Conservation (phyloP, 495 filamentous ascomycete species). For the Aspergillus asperescens region DNA sequence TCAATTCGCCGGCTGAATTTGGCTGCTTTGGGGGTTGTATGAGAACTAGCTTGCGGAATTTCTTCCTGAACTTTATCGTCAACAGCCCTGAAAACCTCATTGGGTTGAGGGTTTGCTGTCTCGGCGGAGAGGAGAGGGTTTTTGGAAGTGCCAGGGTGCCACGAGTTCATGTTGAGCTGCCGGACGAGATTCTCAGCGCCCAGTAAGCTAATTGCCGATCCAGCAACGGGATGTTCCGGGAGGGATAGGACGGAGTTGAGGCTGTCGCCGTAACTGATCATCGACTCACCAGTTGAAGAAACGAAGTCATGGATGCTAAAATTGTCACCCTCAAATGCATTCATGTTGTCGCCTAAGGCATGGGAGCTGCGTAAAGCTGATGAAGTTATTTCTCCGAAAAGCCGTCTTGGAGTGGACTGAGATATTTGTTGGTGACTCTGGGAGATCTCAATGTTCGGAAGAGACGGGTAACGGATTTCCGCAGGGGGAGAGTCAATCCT, state of each 20-base stretch:
- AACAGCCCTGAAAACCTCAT: constrained; percentile 5
- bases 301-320: constrained; percentile 30
- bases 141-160: constrained; percentile 28
- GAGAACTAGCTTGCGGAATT: constrained; percentile 9
- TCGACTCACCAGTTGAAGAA: constrained; percentile 45
- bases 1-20: constrained; percentile 33
- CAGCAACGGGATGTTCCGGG: constrained; percentile 34
- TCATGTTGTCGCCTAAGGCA: constrained; percentile 35
- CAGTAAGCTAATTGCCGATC: constrained; percentile 54
- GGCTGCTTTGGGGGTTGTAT: constrained; percentile 31
- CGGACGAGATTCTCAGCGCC: constrained; percentile 64
- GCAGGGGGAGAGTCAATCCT: constrained; percentile 29
- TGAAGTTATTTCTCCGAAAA: constrained; percentile 77
- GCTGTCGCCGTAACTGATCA: constrained; percentile 34
- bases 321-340: constrained; percentile 24
- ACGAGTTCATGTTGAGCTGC: constrained; percentile 62
- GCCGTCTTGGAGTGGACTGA: constrained; percentile 39
- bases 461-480: constrained; percentile 39
- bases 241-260: constrained; percentile 41
- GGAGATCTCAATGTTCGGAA: constrained; percentile 41
- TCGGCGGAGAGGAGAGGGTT: constrained; percentile 31
- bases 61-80: constrained; percentile 4
- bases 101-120: constrained; percentile 33
- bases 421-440: constrained; percentile 27
- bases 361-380: constrained; percentile 65